These are phyloP conservation scores for Aspergillus clavatus DNA, from an alignment of 2,329 filamentous ascomycete genomes.

Conservation along the genomic window DNA sequence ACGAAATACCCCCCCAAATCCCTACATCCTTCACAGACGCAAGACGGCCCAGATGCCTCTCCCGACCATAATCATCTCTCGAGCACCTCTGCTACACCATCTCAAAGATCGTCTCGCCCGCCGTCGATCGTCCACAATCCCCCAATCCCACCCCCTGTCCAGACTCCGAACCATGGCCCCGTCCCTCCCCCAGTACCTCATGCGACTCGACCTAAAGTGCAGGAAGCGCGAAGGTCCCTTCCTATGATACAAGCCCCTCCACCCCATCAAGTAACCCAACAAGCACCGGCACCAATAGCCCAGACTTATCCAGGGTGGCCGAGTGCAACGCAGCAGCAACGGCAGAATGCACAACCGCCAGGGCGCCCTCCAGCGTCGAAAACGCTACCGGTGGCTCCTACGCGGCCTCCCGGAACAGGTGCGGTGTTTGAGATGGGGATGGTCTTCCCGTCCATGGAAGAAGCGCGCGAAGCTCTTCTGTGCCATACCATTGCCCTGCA, in stretches of 20 bases:
- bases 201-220: not conserved
- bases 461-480: not conserved
- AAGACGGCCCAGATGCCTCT: not conserved
- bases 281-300: not conserved
- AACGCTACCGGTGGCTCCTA: not conserved
- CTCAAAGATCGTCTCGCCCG: not conserved
- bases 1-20: not conserved
- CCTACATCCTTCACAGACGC: not conserved
- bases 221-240: not conserved
- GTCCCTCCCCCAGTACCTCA: not conserved
- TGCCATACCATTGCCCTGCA: not conserved
- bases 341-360: not conserved
- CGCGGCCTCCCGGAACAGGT: not conserved
- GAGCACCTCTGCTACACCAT: not conserved
- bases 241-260: not conserved
- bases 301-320: not conserved
- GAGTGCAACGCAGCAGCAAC: not conserved
- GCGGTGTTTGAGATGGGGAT: not conserved
- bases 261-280: not conserved
- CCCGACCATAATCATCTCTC: not conserved
- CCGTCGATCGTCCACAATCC: not conserved
- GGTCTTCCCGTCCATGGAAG: not conserved
- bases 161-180: constrained; percentile 34
- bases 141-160: not conserved
- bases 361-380: not conserved